A percentile compares a stretch with the other conserved stretches of the same genome.
Conservation (phyloP, 768 basidiomycete species). For the Candolleomyces aberdarensis region DNA sequence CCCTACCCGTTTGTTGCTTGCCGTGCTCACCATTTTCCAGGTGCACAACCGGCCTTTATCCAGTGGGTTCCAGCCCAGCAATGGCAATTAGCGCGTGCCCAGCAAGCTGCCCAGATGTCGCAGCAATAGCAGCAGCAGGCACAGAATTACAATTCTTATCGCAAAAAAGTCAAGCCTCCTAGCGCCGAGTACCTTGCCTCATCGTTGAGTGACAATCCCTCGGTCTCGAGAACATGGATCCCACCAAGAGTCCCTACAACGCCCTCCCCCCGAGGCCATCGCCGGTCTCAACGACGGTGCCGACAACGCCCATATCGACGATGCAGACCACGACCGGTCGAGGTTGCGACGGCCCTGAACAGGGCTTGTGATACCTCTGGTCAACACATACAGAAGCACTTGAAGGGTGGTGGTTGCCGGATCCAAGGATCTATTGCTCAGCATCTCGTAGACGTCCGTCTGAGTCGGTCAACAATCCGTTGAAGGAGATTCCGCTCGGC, state of each 20-base stretch:
- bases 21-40: slow-evolving; percentile 2
- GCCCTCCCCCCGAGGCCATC: slow-evolving; percentile 23
- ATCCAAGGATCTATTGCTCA: slow-evolving; percentile 97
- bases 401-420: slow-evolving; percentile 99
- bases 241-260: slow-evolving; percentile 42
- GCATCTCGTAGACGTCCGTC: slow-evolving; percentile 99
- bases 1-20: background rate
- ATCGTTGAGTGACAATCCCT: slow-evolving; percentile 60
- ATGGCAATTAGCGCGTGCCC: slow-evolving; percentile 21
- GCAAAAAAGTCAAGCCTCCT: slow-evolving; percentile 54
- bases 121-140: slow-evolving; percentile 41
- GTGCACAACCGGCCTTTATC: slow-evolving; percentile 24
- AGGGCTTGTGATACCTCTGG: slow-evolving; percentile 93
- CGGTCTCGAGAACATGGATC: slow-evolving; percentile 63
- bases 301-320: slow-evolving; percentile 31
- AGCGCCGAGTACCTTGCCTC: slow-evolving; percentile 66
- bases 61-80: slow-evolving; percentile 22
- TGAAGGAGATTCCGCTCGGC: slow-evolving; percentile 97
- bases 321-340: too few species aligned
- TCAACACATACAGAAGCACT: slow-evolving; percentile 92
- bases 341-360: slow-evolving; percentile 89
- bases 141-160: slow-evolving; percentile 50
- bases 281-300: background rate
- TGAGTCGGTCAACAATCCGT: slow-evolving; percentile 98
- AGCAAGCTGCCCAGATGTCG: slow-evolving; percentile 14